phyloP scores from a whole-genome alignment of 441 rosid genomes.

The Manihot esculenta region DNA sequence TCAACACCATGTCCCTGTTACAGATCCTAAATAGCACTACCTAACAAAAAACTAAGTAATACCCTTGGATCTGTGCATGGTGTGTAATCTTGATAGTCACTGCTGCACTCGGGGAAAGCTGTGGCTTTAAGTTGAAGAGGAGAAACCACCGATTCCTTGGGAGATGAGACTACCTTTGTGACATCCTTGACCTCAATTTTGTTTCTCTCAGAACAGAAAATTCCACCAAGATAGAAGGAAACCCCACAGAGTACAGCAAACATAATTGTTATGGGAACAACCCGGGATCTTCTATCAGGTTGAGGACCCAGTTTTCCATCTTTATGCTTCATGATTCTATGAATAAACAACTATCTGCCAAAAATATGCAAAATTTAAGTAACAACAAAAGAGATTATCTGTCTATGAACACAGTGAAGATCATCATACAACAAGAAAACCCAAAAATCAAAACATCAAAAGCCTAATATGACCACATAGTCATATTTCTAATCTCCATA shows the following conservation, averaged over 20 bases:
- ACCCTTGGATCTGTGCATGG: slow-evolving; percentile 98
- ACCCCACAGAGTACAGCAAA: slow-evolving; percentile 61
- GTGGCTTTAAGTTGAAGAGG: slow-evolving; percentile 60
- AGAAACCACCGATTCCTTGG: slow-evolving; percentile 41
- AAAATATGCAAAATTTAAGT: slow-evolving; percentile 16
- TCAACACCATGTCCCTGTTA: background rate
- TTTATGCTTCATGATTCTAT: slow-evolving; percentile 64
- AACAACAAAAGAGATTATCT: background rate
- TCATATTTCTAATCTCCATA: background rate
- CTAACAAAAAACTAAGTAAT: background rate
- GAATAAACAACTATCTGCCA: slow-evolving; percentile 33
- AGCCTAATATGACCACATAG: background rate
- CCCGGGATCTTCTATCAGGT: slow-evolving; percentile 49
- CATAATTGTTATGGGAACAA: slow-evolving; percentile 52
- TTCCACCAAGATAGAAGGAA: slow-evolving; percentile 90
- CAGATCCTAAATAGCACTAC: background rate
- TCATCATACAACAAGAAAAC: background rate
- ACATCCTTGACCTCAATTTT: slow-evolving; percentile 34
- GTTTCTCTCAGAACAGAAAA: slow-evolving; percentile 67
- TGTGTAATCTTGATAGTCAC: slow-evolving; percentile 86
- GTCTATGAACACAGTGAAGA: background rate
- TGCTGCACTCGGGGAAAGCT: slow-evolving; percentile 75
- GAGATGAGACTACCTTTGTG: slow-evolving; percentile 45
- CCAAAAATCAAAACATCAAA: background rate
- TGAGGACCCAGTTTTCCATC: slow-evolving; percentile 63